Percentiles rank a stretch among this genome's conserved stretches.
These are phyloP conservation scores for Mortierella sp. DNA, from an alignment of 371 early-diverging fungal species.

Conservation along the genomic window DNA sequence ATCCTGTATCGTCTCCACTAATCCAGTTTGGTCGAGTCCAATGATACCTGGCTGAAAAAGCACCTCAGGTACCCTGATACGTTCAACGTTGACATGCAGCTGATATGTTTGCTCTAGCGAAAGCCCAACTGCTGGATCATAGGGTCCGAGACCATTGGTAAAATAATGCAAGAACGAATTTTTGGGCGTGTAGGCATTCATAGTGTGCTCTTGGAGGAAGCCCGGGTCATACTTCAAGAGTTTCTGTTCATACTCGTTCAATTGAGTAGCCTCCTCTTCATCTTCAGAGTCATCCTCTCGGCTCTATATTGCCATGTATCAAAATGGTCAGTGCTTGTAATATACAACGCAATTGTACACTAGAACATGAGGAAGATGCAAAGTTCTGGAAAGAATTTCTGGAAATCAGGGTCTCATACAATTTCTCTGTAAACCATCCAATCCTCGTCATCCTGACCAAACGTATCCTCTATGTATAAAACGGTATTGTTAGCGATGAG, in stretches of 20 bases:
- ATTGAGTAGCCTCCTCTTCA: constrained; percentile 76
- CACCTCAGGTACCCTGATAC: constrained; percentile 88
- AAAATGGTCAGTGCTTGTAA: neutral
- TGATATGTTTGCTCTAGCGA: constrained; percentile 78
- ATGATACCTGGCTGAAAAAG: constrained; percentile 89
- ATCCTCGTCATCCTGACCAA: constrained; percentile 94
- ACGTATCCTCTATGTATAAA: constrained; percentile 78
- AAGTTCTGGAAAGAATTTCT: neutral
- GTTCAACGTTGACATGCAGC: constrained; percentile 90
- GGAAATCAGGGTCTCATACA: constrained; percentile 60
- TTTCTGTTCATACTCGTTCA: constrained; percentile 78
- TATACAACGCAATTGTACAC: neutral
- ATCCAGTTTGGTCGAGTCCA: constrained; percentile 91
- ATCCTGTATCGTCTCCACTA: constrained; percentile 81
- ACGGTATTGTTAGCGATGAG: neutral
- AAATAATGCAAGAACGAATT: constrained; percentile 57
- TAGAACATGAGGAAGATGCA: neutral
- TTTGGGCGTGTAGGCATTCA: constrained; percentile 57
- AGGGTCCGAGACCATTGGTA: constrained; percentile 64
- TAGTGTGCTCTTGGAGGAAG: constrained; percentile 64
- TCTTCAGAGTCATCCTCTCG: constrained; percentile 90
- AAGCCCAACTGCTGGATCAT: constrained; percentile 75
- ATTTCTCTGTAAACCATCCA: constrained; percentile 94
- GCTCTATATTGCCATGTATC: constrained; percentile 62
- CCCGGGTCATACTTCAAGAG: constrained; percentile 80